Base-by-base conservation (phyloP, 495 filamentous ascomycete genomes). In the Friedmanniomyces endolithicus region DNA sequence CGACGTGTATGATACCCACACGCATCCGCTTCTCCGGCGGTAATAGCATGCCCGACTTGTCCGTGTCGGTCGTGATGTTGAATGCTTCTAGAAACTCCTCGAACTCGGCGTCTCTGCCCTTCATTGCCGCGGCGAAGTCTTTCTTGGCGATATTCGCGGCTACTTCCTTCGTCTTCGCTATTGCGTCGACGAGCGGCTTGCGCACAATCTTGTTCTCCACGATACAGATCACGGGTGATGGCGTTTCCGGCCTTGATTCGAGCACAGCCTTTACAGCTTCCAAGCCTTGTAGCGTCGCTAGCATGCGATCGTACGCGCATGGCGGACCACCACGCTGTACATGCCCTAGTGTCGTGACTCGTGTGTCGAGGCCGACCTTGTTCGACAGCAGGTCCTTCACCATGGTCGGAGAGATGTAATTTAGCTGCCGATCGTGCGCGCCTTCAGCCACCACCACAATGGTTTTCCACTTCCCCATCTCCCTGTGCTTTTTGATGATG, bases 391-490 rank as follows among this genome's bases (percentile, higher is more conserved):
- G 78, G 59, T 89, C 85, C 67, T 90, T 95, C 62, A 99, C 84
- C 67, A 80, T 82, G 8, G 67, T 65, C 9, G 88, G 82, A 1
- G 81, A 78, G 60, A 99, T 92, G 66, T 88, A 89, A 64, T 85
- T 87, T 29, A 94, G 81, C 16, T 94, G 71, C 48, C 75, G 77
- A 67, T 99, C 94, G 47, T 88, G 83, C 24, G 92, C 92, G 60
- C 92, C 92, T 69, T 99, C 92, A 35, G 92, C 90, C 48, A 99
- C 83, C 58, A 99, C 96, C 59, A 99, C 90, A 57, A 97, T 97
- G 0, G 94, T 97, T 72, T 95, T 90, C 57, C 94, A 78, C 75
- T 96, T 97, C 49, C 94, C 94, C 61, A 87, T 76, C 55, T 82
- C 75, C 53, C 94, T 86, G 72, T 99, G 94, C 87, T 95, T 84